Conservation (phyloP, 176 grass and related monocot genomes). For the Coix lacrymajobi region DNA sequence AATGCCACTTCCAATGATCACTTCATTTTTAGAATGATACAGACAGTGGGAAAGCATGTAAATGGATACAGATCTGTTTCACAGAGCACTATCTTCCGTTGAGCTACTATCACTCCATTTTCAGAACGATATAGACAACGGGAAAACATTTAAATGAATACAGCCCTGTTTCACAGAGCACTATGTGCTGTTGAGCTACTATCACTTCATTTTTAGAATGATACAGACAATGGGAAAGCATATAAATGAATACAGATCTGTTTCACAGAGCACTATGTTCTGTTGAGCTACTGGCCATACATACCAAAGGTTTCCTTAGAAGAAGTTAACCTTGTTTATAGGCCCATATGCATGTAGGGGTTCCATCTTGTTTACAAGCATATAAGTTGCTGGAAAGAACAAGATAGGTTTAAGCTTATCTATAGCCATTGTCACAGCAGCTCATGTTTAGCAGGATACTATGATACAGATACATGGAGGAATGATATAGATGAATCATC, state of each 20-base stretch:
- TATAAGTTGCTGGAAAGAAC: background rate
- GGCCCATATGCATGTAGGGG: background rate
- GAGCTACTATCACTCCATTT: background rate
- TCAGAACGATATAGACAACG: background rate
- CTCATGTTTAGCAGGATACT: background rate
- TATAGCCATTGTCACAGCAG: background rate
- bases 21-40: background rate
- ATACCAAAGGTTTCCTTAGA: background rate
- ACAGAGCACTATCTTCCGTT: background rate
- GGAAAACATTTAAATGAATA: background rate
- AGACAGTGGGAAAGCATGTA: background rate
- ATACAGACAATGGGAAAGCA: background rate
- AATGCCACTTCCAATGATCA: background rate
- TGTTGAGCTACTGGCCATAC: conserved; percentile 18
- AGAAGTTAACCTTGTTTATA: background rate
- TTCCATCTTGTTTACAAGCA: background rate
- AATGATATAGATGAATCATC: background rate
- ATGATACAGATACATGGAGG: background rate
- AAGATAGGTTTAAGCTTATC: background rate
- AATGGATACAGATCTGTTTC: background rate
- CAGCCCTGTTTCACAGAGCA: background rate
- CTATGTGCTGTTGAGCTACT: conserved; percentile 12
- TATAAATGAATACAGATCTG: background rate
- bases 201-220: background rate
- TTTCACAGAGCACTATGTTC: background rate